Percentiles rank a stretch among this genome's conserved stretches.
phyloP scores from a whole-genome alignment of 1,139 yeast genomes.

The Taphrina communis region DNA sequence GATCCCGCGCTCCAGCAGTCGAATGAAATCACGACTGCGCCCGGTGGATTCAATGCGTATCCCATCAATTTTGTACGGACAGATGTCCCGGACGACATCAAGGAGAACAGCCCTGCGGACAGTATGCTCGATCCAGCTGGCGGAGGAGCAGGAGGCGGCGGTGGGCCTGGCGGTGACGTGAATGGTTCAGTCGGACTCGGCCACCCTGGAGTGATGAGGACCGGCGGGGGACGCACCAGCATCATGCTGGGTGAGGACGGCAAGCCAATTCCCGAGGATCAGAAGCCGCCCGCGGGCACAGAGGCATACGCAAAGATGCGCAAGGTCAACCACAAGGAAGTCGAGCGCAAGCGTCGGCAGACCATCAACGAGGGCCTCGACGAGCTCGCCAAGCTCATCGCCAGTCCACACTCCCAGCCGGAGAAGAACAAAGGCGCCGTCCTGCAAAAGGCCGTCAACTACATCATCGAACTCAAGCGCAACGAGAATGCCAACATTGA shows the following conservation, averaged over 20 bases:
- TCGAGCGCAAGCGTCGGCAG: conserved; percentile 94
- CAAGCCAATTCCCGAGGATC: conserved; percentile 36
- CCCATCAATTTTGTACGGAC: conserved; percentile 26
- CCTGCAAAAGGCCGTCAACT: conserved; percentile 84
- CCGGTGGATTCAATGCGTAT: conserved; percentile 27
- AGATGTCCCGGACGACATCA: conserved; percentile 30
- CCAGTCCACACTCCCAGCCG: conserved; percentile 55
- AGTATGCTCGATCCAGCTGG: neutral
- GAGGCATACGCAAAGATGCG: conserved; percentile 89
- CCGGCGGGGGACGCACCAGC: conserved; percentile 19
- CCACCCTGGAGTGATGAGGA: conserved; percentile 9
- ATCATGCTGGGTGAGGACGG: conserved; percentile 38
- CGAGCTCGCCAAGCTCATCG: conserved; percentile 73
- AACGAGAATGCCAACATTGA: conserved; percentile 83
- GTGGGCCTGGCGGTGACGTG: neutral
- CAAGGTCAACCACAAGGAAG: conserved; percentile 93
- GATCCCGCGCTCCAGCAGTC: conserved; percentile 35
- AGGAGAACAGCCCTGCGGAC: conserved; percentile 16
- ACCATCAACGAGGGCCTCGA: conserved; percentile 87
- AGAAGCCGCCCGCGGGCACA: conserved; percentile 60
- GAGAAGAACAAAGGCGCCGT: conserved; percentile 93
- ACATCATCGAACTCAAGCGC: conserved; percentile 76
- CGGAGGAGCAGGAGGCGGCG: too few species aligned
- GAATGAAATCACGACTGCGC: conserved; percentile 33
- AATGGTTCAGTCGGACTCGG: conserved; percentile 15